Conservation (phyloP, 2,329 filamentous ascomycete species). For the Grosmannia clavigera region DNA sequence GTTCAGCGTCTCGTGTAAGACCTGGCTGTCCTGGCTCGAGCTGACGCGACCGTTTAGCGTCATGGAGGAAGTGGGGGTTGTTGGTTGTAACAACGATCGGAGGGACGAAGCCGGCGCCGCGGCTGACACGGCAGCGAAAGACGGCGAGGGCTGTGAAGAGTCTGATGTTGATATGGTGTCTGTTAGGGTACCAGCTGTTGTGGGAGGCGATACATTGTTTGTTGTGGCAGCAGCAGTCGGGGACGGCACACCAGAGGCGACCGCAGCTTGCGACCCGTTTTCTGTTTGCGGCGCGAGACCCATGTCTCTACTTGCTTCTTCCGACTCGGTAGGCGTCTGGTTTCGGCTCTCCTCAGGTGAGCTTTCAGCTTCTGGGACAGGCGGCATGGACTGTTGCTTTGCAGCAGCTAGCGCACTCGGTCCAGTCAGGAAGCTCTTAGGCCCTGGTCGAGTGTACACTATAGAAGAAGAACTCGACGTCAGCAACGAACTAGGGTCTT, state of each 20-base stretch:
- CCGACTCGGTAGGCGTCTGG: background rate
- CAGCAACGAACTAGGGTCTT: background rate
- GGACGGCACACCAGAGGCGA: background rate
- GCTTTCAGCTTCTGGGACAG: background rate
- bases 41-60: slow-evolving; percentile 22
- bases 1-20: slow-evolving; percentile 87
- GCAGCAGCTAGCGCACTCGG: slow-evolving; percentile 14
- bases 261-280: background rate
- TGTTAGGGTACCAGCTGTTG: background rate
- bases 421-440: slow-evolving; percentile 25
- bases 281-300: background rate
- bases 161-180: background rate
- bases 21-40: slow-evolving; percentile 51
- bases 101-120: slow-evolving; percentile 3
- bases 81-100: slow-evolving; percentile 14
- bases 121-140: slow-evolving; percentile 9
- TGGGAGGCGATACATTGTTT: background rate
- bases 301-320: background rate
- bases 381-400: slow-evolving; percentile 3
- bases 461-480: background rate
- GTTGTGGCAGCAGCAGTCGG: background rate
- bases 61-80: slow-evolving; percentile 15
- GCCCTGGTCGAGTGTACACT: slow-evolving; percentile 52
- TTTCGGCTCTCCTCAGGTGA: slow-evolving; percentile 13
- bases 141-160: background rate